These are phyloP conservation scores for Hypomontagnella monticulosa DNA, from an alignment of 495 filamentous ascomycete genomes.

Conservation along the genomic window DNA sequence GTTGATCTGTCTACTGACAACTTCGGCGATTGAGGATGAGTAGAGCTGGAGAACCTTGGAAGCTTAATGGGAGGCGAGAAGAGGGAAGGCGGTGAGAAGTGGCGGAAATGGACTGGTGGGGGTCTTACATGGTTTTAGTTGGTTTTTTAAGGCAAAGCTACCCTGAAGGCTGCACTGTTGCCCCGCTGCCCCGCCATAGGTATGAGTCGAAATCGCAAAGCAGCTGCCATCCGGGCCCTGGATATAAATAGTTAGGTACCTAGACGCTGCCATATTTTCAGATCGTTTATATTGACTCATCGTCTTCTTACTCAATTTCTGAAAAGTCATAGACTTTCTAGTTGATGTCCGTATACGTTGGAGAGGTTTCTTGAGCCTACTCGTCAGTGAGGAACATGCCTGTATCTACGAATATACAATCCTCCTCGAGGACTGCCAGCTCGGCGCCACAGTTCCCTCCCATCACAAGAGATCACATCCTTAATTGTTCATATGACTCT, in stretches of 20 bases:
- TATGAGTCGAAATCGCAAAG: slow-evolving; percentile 38
- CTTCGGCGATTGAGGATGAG: not conserved
- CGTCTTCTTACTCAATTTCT: not conserved
- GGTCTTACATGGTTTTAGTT: slow-evolving; percentile 1
- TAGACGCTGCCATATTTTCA: not conserved
- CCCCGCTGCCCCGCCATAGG: slow-evolving; percentile 37
- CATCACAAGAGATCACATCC: slow-evolving; percentile 82
- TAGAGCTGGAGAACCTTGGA: slow-evolving; percentile 1
- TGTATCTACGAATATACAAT: slow-evolving; percentile 31
- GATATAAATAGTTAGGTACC: slow-evolving; percentile 19
- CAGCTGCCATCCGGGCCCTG: not conserved
- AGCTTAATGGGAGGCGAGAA: slow-evolving; percentile 10
- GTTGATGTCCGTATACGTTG: not conserved
- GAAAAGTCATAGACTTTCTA: not conserved
- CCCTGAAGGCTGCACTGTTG: slow-evolving; percentile 21
- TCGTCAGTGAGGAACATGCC: slow-evolving; percentile 35
- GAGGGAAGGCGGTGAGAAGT: slow-evolving; percentile 34
- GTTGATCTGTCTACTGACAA: slow-evolving; percentile 12
- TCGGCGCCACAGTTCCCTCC: slow-evolving; percentile 73
- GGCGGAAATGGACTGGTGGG: slow-evolving; percentile 30
- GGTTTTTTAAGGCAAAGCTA: slow-evolving; percentile 5
- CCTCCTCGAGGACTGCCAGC: slow-evolving; percentile 25
- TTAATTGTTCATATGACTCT: slow-evolving; percentile 91
- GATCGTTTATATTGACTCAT: not conserved
- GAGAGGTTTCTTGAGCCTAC: not conserved